Evolutionary conservation across 108 stramenopile species (phyloP), one percentile per base, ranked within the genome.

Genomic region (Cyclostephanos tholiformis): DNA sequence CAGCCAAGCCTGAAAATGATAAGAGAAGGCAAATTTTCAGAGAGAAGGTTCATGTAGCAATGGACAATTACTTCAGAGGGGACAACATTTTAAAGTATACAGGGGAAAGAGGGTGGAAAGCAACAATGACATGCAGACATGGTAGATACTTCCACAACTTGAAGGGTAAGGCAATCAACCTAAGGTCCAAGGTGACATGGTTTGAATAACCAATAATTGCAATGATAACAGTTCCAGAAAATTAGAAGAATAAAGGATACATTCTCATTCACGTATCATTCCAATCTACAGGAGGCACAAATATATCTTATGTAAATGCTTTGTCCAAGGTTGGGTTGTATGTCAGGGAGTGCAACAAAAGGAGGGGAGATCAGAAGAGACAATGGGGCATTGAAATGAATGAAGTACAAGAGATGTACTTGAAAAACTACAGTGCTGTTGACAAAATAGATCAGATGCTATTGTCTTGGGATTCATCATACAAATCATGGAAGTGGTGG

Each of bases 141-240:
- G 50, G 10, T 20, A 4, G 50, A 20, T 51, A 17, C 10, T 51
- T 51, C 20, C 4, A 51, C 20, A 4, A 7, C 50, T 4, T 51
- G 4, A 63, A 63, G 19, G 13, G 4, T 4, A 5, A 2, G 4
- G 6, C 12, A 2, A 36, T 65, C 46, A 64, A 62, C 20, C 32
- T n/a, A 11, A 17, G 51, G 2, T 69, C 75, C 12, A 68, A 68
- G 29, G 55, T 46, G 29, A 67, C 75, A 52, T 29, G 75, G 14
- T 76, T 69, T 56, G 49, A 59, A 39, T 12, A 68, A 26, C 75
- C 75, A 1, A 68, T 76, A 27, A 39, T 76, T 29, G 67, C 67
- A 9, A 67, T 76, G 11, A 76, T 6, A 36, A 36, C 36, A 36
- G 36, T n/a, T n/a, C n/a, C n/a, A 36, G 36, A 6, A 36, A 36